Evolutionary conservation across 2,329 filamentous ascomycete species (phyloP).

Genomic region (Diplocarpon mali): DNA sequence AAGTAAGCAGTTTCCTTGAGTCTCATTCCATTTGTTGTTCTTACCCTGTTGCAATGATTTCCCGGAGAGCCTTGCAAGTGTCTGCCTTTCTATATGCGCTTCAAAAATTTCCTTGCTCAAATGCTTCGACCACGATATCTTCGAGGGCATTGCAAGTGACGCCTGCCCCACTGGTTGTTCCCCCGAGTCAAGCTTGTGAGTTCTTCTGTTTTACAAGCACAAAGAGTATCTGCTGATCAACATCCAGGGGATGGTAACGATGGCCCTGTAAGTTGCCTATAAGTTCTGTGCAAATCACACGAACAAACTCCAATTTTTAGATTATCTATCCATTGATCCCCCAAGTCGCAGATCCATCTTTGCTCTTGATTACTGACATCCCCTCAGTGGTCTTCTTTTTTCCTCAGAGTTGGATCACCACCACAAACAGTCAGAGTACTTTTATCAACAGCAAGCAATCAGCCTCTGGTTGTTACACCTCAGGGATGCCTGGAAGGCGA

Average conservation of each 20-base stretch:
- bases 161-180: slow-evolving; percentile 13
- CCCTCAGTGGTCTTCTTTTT: slow-evolving; percentile 25
- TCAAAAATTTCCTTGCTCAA: slow-evolving; percentile 3
- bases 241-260: slow-evolving; percentile 22
- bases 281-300: background rate
- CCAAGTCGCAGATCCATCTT: too few species aligned
- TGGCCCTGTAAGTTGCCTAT: slow-evolving; percentile 5
- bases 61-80: slow-evolving; percentile 8
- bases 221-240: background rate
- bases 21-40: background rate
- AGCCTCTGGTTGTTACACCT: slow-evolving; percentile 18
- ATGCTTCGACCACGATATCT: slow-evolving; percentile 8
- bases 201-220: background rate
- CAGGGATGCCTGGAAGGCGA: slow-evolving; percentile 13
- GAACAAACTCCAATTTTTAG: too few species aligned
- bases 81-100: slow-evolving; percentile 2
- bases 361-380: background rate
- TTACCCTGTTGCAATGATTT: slow-evolving; percentile 11
- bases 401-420: slow-evolving; percentile 30
- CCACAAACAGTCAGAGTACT: slow-evolving; percentile 30
- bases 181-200: slow-evolving; percentile 14
- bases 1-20: background rate
- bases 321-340: too few species aligned
- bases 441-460: slow-evolving; percentile 29
- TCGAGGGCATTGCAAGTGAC: slow-evolving; percentile 2